phyloP scores from a whole-genome alignment of 257 asterid species.

The Coffea canephora region DNA sequence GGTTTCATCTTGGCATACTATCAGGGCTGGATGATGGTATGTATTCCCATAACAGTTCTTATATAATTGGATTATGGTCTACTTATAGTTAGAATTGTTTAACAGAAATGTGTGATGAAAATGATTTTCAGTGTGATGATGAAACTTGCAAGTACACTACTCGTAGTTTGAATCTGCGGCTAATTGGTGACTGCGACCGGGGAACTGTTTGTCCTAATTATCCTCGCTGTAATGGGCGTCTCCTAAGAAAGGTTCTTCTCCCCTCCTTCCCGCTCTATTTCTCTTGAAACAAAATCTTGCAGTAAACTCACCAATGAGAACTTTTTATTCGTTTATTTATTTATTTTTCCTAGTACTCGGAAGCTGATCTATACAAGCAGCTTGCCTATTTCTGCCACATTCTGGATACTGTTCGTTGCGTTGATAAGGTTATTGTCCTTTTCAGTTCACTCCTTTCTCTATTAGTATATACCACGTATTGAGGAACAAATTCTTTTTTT shows the following conservation, averaged over 20 bases:
- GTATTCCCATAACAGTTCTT: conserved; percentile 7
- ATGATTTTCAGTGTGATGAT: conserved; percentile 71
- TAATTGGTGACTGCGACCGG: conserved; percentile 68
- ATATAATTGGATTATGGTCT: not conserved
- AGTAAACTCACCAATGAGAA: conserved; percentile 17
- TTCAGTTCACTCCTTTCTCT: not conserved
- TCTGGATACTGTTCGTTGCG: conserved; percentile 73
- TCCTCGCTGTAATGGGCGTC: conserved; percentile 83
- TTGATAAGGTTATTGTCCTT: conserved; percentile 54
- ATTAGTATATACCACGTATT: not conserved
- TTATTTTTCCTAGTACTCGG: conserved; percentile 52
- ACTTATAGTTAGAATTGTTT: not conserved
- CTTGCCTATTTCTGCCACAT: conserved; percentile 73
- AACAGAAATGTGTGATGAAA: not conserved
- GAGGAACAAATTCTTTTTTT: too few relatives aligned
- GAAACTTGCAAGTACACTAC: conserved; percentile 87
- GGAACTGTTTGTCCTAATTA: conserved; percentile 95
- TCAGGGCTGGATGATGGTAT: conserved; percentile 86
- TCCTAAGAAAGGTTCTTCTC: conserved; percentile 62
- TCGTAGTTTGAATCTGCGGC: conserved; percentile 74
- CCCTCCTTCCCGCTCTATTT: not conserved
- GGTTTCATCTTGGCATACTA: conserved; percentile 66
- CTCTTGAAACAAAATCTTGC: not conserved
- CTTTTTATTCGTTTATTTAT: conserved; percentile 12
- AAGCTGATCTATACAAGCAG: conserved; percentile 86